These are phyloP conservation scores for Fusarium solani-melongenae DNA, from an alignment of 2,329 filamentous ascomycete genomes.

Conservation along the genomic window DNA sequence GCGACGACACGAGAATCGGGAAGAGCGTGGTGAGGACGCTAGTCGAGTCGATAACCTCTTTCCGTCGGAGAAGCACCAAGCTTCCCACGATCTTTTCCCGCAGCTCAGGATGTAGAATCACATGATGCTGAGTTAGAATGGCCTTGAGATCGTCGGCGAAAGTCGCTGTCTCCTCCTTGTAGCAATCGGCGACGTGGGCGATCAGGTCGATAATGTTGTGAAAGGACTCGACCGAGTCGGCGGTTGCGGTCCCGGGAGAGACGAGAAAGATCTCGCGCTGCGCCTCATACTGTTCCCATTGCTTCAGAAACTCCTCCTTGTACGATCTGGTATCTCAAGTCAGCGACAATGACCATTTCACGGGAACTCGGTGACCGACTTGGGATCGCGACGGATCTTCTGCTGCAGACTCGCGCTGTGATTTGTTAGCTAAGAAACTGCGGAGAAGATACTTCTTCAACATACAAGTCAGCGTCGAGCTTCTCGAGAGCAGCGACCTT, in stretches of 20 bases:
- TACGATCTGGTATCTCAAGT: slow-evolving; percentile 72
- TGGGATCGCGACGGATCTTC: slow-evolving; percentile 89
- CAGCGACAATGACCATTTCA: slow-evolving; percentile 13
- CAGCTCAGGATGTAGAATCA: slow-evolving; percentile 82
- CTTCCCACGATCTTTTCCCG: slow-evolving; percentile 95
- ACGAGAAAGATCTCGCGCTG: slow-evolving; percentile 92
- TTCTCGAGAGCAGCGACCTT: slow-evolving; percentile 95
- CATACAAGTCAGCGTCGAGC: slow-evolving; percentile 87
- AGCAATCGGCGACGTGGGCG: slow-evolving; percentile 93
- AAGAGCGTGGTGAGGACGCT: slow-evolving; percentile 91
- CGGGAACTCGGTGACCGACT: slow-evolving; percentile 57
- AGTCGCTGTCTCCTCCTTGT: slow-evolving; percentile 79
- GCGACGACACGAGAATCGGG: slow-evolving; percentile 90
- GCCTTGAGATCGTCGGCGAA: slow-evolving; percentile 86
- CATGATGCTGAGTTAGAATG: slow-evolving; percentile 85
- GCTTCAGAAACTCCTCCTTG: slow-evolving; percentile 85
- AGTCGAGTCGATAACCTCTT: slow-evolving; percentile 89
- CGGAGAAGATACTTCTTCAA: neutral
- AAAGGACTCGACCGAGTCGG: slow-evolving; percentile 83
- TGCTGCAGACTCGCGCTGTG: slow-evolving; percentile 85
- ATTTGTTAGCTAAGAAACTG: slow-evolving; percentile 40
- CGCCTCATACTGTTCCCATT: slow-evolving; percentile 92
- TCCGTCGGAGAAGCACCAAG: slow-evolving; percentile 86
- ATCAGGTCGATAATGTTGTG: slow-evolving; percentile 94
- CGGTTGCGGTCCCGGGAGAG: slow-evolving; percentile 80